Evolutionary conservation across 1,139 yeast genomes (phyloP), one percentile per base, ranked within the genome.

Genomic region (Magnusiomyces paraingens): DNA sequence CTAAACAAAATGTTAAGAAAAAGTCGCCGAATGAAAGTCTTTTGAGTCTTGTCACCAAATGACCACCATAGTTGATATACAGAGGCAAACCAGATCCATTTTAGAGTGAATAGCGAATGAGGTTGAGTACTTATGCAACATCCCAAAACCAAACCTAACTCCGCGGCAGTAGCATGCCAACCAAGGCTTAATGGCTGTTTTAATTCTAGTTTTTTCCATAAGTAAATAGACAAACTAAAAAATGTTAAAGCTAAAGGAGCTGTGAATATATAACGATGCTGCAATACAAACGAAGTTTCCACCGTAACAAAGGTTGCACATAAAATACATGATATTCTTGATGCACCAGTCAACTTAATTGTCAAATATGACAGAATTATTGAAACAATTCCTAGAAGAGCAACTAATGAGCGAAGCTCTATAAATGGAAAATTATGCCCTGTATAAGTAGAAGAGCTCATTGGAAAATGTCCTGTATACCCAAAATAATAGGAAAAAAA

Each of bases 251-350:
- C 72, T 1, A 84, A 72, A 0, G 82, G 66, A 57, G 82, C 85
- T 12, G 77, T 66, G 50, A 83, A 70, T 38, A 84, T 71, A 42
- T 73, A 67, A 52, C 83, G 70, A 1, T 82, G 73, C 58, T 78
- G 79, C 1, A 79, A 70, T 2, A 78, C 74, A 50, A 81, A 67
- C 1, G 86, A 70, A 58, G 80, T 80, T 60, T 86, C 89, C 50
- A 80, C 62, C 0, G 75, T 62, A 5, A 84, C 68, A 51, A 83
- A 59, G 0, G 71, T 55, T 0, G 81, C 64, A 0, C 81, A 81
- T 38, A 77, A 65, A 10, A 75, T 59, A 0, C 86, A 72, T 10
- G 80, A 68, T 0, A 63, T 14, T 4, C 74, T 62, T 35, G 78
- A 67, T 47, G 81, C 76, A 14, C 78, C 78, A 40, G 76, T 68